These are phyloP conservation scores for Tulasnella sp. DNA, from an alignment of 768 basidiomycete genomes.

Conservation along the genomic window DNA sequence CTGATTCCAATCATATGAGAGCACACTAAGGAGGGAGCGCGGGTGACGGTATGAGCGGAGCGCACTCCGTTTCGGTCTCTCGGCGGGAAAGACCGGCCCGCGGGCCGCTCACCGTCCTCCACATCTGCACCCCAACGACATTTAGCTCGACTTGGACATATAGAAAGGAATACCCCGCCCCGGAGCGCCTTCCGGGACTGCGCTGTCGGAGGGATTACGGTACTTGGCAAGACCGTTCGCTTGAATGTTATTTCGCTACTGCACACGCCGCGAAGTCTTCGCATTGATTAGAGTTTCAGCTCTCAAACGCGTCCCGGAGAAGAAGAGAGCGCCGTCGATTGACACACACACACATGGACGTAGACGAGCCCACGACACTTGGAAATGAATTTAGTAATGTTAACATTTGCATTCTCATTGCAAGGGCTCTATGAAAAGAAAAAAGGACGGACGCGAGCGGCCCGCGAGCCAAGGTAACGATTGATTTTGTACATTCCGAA, in stretches of 20 bases:
- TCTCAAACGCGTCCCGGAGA: no score
- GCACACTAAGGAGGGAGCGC: not conserved
- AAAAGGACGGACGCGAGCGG: not conserved
- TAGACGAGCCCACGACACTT: not conserved
- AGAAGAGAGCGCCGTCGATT: no score
- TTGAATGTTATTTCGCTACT: no score
- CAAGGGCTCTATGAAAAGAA: conserved; percentile 6
- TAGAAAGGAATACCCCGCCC: not conserved
- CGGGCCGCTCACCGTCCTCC: not conserved
- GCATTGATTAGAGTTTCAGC: not conserved
- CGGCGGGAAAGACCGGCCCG: not conserved
- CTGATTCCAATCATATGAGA: conserved; percentile 16
- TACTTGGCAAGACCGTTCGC: not conserved
- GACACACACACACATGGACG: no score
- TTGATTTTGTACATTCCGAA: not conserved
- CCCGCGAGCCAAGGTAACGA: not conserved
- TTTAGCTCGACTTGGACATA: conserved; percentile 1
- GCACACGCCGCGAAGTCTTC: not conserved
- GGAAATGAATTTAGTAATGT: not conserved
- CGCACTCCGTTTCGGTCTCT: conserved; percentile 15
- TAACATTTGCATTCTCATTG: not conserved
- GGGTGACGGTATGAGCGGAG: not conserved
- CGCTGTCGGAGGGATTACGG: not conserved
- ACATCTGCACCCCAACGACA: not conserved
- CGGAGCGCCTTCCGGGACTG: conserved; percentile 1